Evolutionary conservation across 2,329 filamentous ascomycete species (phyloP).

Genomic region (Trichophyton mentagrophytes): DNA sequence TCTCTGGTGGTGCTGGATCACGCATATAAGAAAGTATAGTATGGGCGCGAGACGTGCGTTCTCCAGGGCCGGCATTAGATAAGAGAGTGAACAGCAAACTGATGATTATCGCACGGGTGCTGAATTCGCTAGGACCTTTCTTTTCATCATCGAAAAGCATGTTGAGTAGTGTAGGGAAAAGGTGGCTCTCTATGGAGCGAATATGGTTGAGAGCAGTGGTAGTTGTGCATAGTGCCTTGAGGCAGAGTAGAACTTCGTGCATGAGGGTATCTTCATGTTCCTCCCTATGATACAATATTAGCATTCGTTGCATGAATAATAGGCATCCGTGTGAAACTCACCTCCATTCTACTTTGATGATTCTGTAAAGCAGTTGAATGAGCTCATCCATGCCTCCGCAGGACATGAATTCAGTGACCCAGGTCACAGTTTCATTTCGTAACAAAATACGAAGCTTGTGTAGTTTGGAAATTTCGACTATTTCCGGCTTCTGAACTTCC

Average conservation of each 20-base stretch:
- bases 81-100: constrained; percentile 84
- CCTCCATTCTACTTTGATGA: constrained; percentile 94
- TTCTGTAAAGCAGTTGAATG: constrained; percentile 72
- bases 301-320: background rate
- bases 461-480: constrained; percentile 83
- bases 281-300: constrained; percentile 45
- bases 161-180: constrained; percentile 74
- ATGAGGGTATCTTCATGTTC: constrained; percentile 90
- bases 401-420: constrained; percentile 85
- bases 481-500: constrained; percentile 66
- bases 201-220: constrained; percentile 73
- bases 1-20: constrained; percentile 64
- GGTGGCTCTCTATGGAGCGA: constrained; percentile 59
- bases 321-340: constrained; percentile 31
- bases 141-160: constrained; percentile 97
- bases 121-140: constrained; percentile 94
- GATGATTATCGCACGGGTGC: constrained; percentile 78
- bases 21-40: constrained; percentile 68
- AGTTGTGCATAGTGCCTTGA: constrained; percentile 90
- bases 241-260: constrained; percentile 80
- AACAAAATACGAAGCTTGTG: constrained; percentile 84
- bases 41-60: constrained; percentile 55
- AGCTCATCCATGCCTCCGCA: constrained; percentile 89
- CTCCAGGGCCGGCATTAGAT: constrained; percentile 48
- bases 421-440: constrained; percentile 86